Percentiles rank a stretch among this genome's conserved stretches.
Evolutionary conservation across 208 protist genomes (phyloP).

Genomic region (Blechomonas ayalai): DNA sequence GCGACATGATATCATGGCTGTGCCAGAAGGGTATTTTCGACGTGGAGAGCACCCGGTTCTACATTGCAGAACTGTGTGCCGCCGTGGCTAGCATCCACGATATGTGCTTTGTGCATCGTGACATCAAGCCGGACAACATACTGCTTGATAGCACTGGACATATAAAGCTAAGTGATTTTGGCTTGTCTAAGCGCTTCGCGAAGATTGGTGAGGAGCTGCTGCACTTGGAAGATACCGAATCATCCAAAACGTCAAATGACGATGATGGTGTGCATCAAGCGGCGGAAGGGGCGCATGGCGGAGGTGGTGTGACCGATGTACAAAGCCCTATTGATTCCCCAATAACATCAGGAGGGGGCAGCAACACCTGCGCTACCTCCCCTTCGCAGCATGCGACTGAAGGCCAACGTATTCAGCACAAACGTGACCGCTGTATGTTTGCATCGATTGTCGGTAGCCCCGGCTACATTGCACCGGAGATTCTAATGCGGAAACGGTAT

Average conservation of each 20-base stretch:
- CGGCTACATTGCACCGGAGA: slow-evolving; percentile 97
- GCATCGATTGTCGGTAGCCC: slow-evolving; percentile 94
- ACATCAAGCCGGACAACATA: slow-evolving; percentile 98
- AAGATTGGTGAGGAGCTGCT: slow-evolving; percentile 58
- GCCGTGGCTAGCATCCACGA: slow-evolving; percentile 87
- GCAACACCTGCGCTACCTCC: neutral
- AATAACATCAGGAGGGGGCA: no score
- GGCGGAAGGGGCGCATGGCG: no score
- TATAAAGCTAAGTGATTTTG: slow-evolving; percentile 97
- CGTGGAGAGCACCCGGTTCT: slow-evolving; percentile 82
- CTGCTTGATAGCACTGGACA: slow-evolving; percentile 94
- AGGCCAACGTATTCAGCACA: slow-evolving; percentile 7
- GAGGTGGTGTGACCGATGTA: no score
- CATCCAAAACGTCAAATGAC: neutral
- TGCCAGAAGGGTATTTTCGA: slow-evolving; percentile 86
- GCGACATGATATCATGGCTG: slow-evolving; percentile 92
- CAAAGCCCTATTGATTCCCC: no score
- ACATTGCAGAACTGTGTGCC: slow-evolving; percentile 88
- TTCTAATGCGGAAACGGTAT: slow-evolving; percentile 91
- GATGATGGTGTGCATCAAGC: no score
- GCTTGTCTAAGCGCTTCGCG: slow-evolving; percentile 90
- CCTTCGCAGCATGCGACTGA: no score
- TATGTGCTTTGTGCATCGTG: slow-evolving; percentile 91
- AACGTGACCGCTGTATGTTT: slow-evolving; percentile 48
- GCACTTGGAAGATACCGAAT: slow-evolving; percentile 21